Evolutionary conservation across 163 green algal genomes (phyloP), one percentile per base, ranked within the genome.

Genomic region (Prototheca wickerhamii): DNA sequence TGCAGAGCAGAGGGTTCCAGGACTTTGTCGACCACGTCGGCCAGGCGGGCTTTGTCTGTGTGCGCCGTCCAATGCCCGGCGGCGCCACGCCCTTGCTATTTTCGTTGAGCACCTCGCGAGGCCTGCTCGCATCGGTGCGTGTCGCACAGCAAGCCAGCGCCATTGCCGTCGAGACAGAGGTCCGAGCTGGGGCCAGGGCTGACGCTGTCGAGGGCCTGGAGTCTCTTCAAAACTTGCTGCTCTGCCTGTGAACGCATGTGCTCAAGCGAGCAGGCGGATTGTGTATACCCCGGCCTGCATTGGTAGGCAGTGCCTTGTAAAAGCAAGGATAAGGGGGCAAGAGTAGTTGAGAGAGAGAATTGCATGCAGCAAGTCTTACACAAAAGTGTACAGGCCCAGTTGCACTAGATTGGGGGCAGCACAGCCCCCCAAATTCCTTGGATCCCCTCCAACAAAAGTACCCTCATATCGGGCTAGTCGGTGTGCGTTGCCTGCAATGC

Each of bases 11-110:
- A 43, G 68, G 49, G 21, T 79, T 85, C 69, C 76, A 82, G 72
- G 82, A 88, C 52, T 93, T 94, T 72, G 81, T 58, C 10, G 55
- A 67, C 8, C 76, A 87, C 61, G 74, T 91, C 62, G 74, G 53
- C n/a, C 74, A 83, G 54, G 76, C 75, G 20, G 46, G 46, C 12
- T 54, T 54, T 18, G 5, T 12, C 12, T 12, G 5, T 6, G 12
- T 28, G 18, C 5, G 15, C 46, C 20, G 20, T 6, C 46, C 46
- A 8, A 18, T 18, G 15, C 12, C 46, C 5, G 46, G 46, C 15
- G 23, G 5, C 15, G 20, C 0, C 1, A 12, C 46, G 12, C 46
- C 46, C 20, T 18, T 54, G 12, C 12, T 25, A 28, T 54, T 54
- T 18, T 10, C 6, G 46, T 18, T 54, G 12, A 6, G 5, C 12